Percentiles rank a stretch among this genome's conserved stretches.
Evolutionary conservation across 768 basidiomycete genomes (phyloP).

Genomic region (Neoboletus subvelutipes): DNA sequence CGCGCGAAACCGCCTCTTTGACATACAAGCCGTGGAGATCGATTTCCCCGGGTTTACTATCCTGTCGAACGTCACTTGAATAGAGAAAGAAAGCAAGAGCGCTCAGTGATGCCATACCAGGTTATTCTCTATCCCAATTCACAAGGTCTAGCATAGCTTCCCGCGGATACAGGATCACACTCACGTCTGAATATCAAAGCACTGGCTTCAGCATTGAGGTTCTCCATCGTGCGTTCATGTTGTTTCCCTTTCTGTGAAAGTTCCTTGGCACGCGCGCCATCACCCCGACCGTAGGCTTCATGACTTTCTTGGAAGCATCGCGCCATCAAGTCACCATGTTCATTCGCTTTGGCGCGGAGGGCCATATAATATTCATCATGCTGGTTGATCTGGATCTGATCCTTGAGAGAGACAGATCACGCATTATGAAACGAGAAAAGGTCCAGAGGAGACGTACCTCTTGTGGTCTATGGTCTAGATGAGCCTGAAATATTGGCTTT

Average conservation of each 20-base stretch:
- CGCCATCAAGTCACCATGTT: slow-evolving; percentile 80
- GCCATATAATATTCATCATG: slow-evolving; percentile 65
- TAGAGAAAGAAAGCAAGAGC: background rate
- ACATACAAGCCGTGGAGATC: slow-evolving; percentile 93
- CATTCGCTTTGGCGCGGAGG: slow-evolving; percentile 73
- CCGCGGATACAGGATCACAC: slow-evolving; percentile 20
- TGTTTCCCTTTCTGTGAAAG: slow-evolving; percentile 78
- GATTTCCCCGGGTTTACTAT: slow-evolving; percentile 70
- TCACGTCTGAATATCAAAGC: slow-evolving; percentile 81
- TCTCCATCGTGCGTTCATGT: slow-evolving; percentile 76
- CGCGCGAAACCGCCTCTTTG: slow-evolving; percentile 80
- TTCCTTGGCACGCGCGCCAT: slow-evolving; percentile 79
- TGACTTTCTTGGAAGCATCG: slow-evolving; percentile 69
- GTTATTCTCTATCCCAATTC: slow-evolving; percentile 63
- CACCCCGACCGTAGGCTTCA: slow-evolving; percentile 67
- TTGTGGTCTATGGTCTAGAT: slow-evolving; percentile 13
- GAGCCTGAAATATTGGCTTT: slow-evolving; percentile 19
- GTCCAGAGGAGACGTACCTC: slow-evolving; percentile 13
- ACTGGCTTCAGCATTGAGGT: slow-evolving; percentile 76
- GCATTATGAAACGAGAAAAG: background rate
- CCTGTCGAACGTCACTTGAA: slow-evolving; percentile 35
- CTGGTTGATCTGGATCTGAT: slow-evolving; percentile 63
- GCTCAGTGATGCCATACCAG: slow-evolving; percentile 38
- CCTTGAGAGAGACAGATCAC: slow-evolving; percentile 33
- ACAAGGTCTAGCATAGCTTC: background rate